Base-by-base conservation (phyloP, 2,329 filamentous ascomycete genomes). In the Diaporthe sp. region DNA sequence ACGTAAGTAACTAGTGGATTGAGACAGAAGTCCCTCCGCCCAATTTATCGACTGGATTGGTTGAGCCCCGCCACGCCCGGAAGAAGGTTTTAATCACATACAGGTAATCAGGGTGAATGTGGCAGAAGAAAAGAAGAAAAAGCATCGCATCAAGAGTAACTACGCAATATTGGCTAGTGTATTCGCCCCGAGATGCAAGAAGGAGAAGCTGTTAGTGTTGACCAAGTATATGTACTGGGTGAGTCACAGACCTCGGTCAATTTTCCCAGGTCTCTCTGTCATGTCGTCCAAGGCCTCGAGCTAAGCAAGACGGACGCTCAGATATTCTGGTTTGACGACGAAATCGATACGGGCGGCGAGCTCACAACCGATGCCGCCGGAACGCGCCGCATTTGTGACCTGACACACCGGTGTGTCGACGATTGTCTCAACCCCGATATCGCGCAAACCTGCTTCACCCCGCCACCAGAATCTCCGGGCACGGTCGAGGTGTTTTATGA, bases 171-270 rank as follows among this genome's bases (percentile, higher is more conserved):
- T 65, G 25, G 60, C 60, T 13, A 65, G 60, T 31, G 60, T 65
- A 12, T 65, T 65, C 3, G 31, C 31, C 25, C 22, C 60, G 9
- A 65, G 39, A 17, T 65, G 60, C 39, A 46, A 65, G 3, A 65
- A 65, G 9, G 60, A 65, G 17, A 65, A 65, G 39, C 25, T 65
- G 1, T 13, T 65, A 17, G 60, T 15, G 9, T 65, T 65, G 60
- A 31, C 39, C 39, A 65, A 65, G 39, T 65, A 65, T n/a, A 9
- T 46, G 39, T 65, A 65, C 60, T 65, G 60, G 60, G 60, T 65
- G 22, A 46, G 60, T 65, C 39, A 19, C 28, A 17, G 3, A n/a
- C 2, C 9, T 8, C 2, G 12, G 4, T 19, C 4, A 10, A 2
- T 28, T 28, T 4, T 0, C 13, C 58, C 7, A 10, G 4, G 2